These are phyloP conservation scores for Euryodendron excelsum DNA, from an alignment of 148 eudicot genomes.

Conservation along the genomic window DNA sequence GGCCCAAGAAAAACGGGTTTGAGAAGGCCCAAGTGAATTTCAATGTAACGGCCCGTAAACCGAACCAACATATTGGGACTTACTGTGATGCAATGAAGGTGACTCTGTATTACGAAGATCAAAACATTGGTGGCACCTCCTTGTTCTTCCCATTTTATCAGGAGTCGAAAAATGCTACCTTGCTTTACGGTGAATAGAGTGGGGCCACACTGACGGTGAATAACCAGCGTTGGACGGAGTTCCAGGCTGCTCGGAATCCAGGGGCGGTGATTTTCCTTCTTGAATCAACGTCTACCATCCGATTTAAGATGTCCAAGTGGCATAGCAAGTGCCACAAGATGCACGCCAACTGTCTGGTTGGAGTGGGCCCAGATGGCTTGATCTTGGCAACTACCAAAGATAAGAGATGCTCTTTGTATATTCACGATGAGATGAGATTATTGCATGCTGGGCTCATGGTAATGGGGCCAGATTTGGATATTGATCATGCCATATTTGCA, in stretches of 20 bases:
- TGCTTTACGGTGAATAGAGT: conserved; percentile 29
- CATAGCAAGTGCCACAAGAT: conserved; percentile 53
- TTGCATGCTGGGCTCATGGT: too few relatives aligned
- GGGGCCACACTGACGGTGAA: conserved; percentile 50
- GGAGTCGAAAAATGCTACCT: conserved; percentile 51
- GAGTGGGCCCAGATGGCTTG: conserved; percentile 62
- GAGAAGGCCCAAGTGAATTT: conserved; percentile 42
- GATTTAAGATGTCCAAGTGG: conserved; percentile 68
- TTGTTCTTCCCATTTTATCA: conserved; percentile 59
- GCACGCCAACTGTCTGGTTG: conserved; percentile 63
- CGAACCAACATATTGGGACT: conserved; percentile 58
- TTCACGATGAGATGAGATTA: too few relatives aligned
- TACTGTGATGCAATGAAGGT: conserved; percentile 56
- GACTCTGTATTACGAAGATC: conserved; percentile 44
- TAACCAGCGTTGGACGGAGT: conserved; percentile 44
- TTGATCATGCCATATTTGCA: too few relatives aligned
- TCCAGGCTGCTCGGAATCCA: conserved; percentile 32
- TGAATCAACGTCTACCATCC: conserved; percentile 54
- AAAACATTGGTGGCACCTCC: conserved; percentile 42
- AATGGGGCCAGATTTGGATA: too few relatives aligned
- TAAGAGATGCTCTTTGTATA: conserved; percentile 60
- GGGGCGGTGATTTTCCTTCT: conserved; percentile 57
- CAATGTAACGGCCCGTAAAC: conserved; percentile 65
- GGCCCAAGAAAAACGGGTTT: conserved; percentile 44
- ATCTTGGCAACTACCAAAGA: conserved; percentile 39